Conservation (phyloP, 2,329 filamentous ascomycete species). For the Pseudocercospora vitis region DNA sequence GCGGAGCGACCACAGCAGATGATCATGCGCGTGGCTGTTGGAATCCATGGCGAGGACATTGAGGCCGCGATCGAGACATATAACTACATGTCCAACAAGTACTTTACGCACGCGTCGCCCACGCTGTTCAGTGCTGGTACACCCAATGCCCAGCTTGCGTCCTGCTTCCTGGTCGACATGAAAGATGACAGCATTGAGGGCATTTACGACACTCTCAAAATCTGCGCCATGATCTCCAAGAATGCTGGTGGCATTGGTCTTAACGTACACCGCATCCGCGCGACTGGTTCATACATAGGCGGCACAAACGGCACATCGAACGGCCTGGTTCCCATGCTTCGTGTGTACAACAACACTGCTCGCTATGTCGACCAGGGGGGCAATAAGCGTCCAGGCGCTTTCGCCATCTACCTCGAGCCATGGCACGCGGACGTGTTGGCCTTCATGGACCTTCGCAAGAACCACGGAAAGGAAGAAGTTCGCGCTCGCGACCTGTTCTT, state of each 20-base stretch:
- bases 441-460: constrained; percentile 97
- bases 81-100: constrained; percentile 98
- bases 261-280: constrained; percentile 94
- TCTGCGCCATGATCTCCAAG: constrained; percentile 99
- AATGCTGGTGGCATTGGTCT: constrained; percentile 97
- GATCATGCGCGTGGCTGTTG: constrained; percentile 98
- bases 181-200: constrained; percentile 99
- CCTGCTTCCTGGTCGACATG: constrained; percentile 99
- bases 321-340: constrained; percentile 94
- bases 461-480: constrained; percentile 98
- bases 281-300: constrained; percentile 95
- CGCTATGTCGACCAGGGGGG: constrained; percentile 98
- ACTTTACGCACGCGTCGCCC: constrained; percentile 96
- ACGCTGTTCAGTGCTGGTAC: constrained; percentile 98
- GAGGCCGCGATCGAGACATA: constrained; percentile 97
- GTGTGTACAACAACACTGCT: constrained; percentile 98
- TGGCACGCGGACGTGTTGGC: constrained; percentile 98
- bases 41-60: constrained; percentile 92
- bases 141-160: constrained; percentile 89
- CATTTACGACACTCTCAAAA: constrained; percentile 99
- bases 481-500: constrained; percentile 97
- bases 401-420: constrained; percentile 97
- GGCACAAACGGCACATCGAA: constrained; percentile 98
- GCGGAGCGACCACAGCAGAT: constrained; percentile 98
- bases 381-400: constrained; percentile 97